Evolutionary conservation across 73 alveolate species (phyloP).

Genomic region (Symbiodinium pilosum): DNA sequence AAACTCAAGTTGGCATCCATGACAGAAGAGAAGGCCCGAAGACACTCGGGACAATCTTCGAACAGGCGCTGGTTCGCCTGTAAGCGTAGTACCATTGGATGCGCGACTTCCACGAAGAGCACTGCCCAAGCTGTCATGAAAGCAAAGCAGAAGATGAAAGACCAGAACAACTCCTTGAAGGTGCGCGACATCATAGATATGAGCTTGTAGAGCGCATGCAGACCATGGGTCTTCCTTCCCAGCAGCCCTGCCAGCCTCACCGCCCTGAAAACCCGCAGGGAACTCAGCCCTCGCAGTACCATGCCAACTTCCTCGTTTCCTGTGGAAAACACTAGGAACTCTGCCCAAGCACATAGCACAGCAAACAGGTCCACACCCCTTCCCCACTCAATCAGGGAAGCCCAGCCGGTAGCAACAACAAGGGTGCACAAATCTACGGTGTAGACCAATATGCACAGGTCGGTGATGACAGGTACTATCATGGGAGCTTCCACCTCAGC

Average conservation of each 20-base stretch:
- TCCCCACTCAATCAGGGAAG: not conserved
- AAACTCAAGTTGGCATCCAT: not conserved
- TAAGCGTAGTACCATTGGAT: constrained; percentile 2
- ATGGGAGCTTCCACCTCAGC: not conserved
- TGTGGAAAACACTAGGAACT: not conserved
- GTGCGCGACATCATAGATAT: not conserved
- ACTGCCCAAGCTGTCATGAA: constrained; percentile 54
- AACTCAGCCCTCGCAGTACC: not conserved
- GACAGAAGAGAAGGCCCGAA: constrained; percentile 6
- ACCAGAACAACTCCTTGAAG: constrained; percentile 33
- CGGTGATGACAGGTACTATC: not conserved
- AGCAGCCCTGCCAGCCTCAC: not conserved
- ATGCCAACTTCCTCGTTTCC: not conserved
- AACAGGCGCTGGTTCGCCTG: constrained; percentile 15
- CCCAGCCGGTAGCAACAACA: not conserved
- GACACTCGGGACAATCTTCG: no score
- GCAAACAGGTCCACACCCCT: not conserved
- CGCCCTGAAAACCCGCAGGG: not conserved
- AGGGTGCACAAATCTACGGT: not conserved
- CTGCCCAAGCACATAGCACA: not conserved
- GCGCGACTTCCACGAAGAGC: constrained; percentile 51
- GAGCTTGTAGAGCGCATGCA: not conserved
- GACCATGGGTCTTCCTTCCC: not conserved
- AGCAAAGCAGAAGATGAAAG: constrained; percentile 45
- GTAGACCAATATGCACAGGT: not conserved